Percentiles rank a stretch among this genome's conserved stretches.
These are phyloP conservation scores for Saccharomycopsis crataegensis DNA, from an alignment of 1,139 yeast genomes.

Conservation along the genomic window DNA sequence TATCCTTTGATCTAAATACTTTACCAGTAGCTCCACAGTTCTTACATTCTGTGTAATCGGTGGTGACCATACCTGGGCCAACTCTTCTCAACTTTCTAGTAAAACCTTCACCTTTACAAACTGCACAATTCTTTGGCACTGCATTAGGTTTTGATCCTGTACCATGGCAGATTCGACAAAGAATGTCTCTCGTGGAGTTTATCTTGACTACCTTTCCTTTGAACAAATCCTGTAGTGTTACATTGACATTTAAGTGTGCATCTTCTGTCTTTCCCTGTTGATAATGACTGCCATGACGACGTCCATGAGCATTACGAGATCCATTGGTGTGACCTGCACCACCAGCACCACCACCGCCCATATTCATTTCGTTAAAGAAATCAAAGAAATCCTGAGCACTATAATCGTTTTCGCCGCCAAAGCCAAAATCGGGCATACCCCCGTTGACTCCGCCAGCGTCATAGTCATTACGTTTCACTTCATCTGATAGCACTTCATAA, in stretches of 20 bases:
- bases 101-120: slow-evolving; percentile 70
- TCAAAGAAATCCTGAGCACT: slow-evolving; percentile 64
- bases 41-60: slow-evolving; percentile 55
- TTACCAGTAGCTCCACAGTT: slow-evolving; percentile 71
- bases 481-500: slow-evolving; percentile 79
- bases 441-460: slow-evolving; percentile 34
- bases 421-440: slow-evolving; percentile 29
- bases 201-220: slow-evolving; percentile 76
- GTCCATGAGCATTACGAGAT: slow-evolving; percentile 20
- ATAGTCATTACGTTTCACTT: slow-evolving; percentile 80
- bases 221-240: slow-evolving; percentile 69
- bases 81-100: slow-evolving; percentile 54
- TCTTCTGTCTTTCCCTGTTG: slow-evolving; percentile 44
- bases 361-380: slow-evolving; percentile 49
- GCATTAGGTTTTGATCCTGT: slow-evolving; percentile 65
- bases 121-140: slow-evolving; percentile 45
- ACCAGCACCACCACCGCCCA: slow-evolving; percentile 22
- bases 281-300: slow-evolving; percentile 19
- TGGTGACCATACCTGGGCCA: slow-evolving; percentile 72
- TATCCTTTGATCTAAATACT: slow-evolving; percentile 54
- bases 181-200: slow-evolving; percentile 61
- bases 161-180: slow-evolving; percentile 71
- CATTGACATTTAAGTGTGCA: slow-evolving; percentile 55
- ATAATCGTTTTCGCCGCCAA: slow-evolving; percentile 33
- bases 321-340: slow-evolving; percentile 17